Evolutionary conservation across 148 eudicot genomes (phyloP).

Genomic region (Amaranthus hypochondriacus): DNA sequence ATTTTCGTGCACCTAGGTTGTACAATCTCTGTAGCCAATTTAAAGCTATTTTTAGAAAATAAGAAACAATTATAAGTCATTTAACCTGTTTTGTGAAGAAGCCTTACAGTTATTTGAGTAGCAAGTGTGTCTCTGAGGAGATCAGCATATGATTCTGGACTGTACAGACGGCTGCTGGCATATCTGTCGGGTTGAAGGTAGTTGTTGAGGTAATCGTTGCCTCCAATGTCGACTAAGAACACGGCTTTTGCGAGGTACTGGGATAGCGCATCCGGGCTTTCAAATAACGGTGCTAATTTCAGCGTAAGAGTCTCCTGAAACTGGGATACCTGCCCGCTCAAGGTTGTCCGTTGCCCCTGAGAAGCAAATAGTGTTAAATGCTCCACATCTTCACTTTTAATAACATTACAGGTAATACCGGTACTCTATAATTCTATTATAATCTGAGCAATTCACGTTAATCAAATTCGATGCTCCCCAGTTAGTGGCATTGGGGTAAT

Average conservation of each 20-base stretch:
- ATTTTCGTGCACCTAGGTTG: conserved; percentile 41
- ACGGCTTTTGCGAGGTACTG: conserved; percentile 39
- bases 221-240: conserved; percentile 41
- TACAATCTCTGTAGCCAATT: conserved; percentile 34
- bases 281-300: conserved; percentile 27
- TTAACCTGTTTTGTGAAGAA: not conserved
- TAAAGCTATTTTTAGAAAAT: not conserved
- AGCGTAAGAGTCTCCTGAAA: conserved; percentile 29
- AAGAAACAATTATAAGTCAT: not conserved
- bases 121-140: conserved; percentile 34
- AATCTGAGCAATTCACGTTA: not conserved
- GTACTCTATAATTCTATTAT: not conserved
- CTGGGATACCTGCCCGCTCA: conserved; percentile 37
- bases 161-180: conserved; percentile 31
- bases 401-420: not conserved
- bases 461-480: not conserved
- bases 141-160: conserved; percentile 35
- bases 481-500: not conserved
- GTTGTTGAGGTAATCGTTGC: conserved; percentile 48
- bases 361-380: conserved; percentile 9
- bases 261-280: conserved; percentile 20
- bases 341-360: conserved; percentile 42
- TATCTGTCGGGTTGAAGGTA: conserved; percentile 38
- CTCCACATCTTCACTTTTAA: not conserved
- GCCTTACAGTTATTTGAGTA: conserved; percentile 36